phyloP scores from a whole-genome alignment of 2,329 filamentous ascomycete species.

The Fusarium sp. region DNA sequence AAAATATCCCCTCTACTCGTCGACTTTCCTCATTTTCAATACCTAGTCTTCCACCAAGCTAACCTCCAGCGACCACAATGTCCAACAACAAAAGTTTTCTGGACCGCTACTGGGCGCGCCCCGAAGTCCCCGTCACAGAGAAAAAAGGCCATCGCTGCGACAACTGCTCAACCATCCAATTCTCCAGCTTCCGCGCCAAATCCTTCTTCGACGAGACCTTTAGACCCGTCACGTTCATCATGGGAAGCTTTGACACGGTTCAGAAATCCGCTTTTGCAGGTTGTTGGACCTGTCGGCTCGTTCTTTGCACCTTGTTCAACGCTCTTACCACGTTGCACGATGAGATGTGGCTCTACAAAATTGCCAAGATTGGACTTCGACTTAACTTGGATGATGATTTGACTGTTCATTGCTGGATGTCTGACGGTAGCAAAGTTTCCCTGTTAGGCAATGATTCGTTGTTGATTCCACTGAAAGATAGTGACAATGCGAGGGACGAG shows the following conservation, averaged over 20 bases:
- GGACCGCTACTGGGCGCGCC: neutral
- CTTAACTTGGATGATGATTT: neutral
- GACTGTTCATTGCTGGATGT: neutral
- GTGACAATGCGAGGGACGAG: neutral
- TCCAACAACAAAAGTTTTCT: neutral
- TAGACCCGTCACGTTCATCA: neutral
- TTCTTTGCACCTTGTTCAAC: neutral
- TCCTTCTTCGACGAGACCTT: neutral
- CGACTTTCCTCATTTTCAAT: neutral
- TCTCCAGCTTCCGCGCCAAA: neutral
- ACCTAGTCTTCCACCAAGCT: neutral
- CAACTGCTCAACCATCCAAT: neutral
- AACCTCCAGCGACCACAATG: neutral
- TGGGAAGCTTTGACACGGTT: neutral
- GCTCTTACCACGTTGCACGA: neutral
- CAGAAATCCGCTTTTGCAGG: neutral
- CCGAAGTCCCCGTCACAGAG: neutral
- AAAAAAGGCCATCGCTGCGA: neutral
- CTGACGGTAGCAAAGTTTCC: neutral
- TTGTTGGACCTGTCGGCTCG: neutral
- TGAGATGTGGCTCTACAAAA: neutral
- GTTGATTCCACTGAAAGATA: neutral
- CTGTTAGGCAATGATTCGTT: neutral
- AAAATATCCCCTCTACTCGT: neutral
- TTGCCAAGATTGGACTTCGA: neutral